phyloP scores from a whole-genome alignment of 495 filamentous ascomycete species.

The Pyrenula aspistea region DNA sequence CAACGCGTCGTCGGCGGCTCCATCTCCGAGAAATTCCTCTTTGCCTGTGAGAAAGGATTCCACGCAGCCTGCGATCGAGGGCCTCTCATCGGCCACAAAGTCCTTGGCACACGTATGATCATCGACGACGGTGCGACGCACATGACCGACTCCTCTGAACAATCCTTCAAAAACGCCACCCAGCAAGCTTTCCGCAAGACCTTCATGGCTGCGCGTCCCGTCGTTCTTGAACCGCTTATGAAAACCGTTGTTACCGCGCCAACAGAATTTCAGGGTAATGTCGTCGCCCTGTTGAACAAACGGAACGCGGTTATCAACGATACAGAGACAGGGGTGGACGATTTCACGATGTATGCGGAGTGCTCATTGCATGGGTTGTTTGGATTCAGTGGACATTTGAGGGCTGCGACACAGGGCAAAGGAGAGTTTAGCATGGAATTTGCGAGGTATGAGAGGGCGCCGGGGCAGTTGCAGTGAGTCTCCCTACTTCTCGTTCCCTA shows the following conservation, averaged over 20 bases:
- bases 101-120: slow-evolving; percentile 81
- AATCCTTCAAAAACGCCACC: slow-evolving; percentile 94
- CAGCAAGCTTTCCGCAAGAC: slow-evolving; percentile 96
- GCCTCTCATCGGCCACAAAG: slow-evolving; percentile 84
- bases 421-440: slow-evolving; percentile 99
- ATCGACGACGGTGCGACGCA: slow-evolving; percentile 96
- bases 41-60: slow-evolving; percentile 95
- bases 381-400: slow-evolving; percentile 79
- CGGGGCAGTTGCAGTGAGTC: slow-evolving; percentile 79
- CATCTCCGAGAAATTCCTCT: slow-evolving; percentile 94
- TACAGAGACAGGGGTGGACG: slow-evolving; percentile 86
- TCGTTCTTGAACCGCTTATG: slow-evolving; percentile 93
- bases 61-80: slow-evolving; percentile 73
- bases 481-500: slow-evolving; percentile 1
- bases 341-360: slow-evolving; percentile 90
- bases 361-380: slow-evolving; percentile 96
- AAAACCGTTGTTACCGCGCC: slow-evolving; percentile 94
- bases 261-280: slow-evolving; percentile 94
- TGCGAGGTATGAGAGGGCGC: slow-evolving; percentile 80
- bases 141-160: slow-evolving; percentile 96
- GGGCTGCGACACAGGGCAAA: slow-evolving; percentile 95
- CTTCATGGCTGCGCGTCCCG: slow-evolving; percentile 64
- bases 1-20: slow-evolving; percentile 76
- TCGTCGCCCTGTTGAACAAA: slow-evolving; percentile 93
- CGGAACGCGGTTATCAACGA: slow-evolving; percentile 90